phyloP scores from a whole-genome alignment of 192 early-diverging fungal genomes.

The Anaeromyces robustus region DNA sequence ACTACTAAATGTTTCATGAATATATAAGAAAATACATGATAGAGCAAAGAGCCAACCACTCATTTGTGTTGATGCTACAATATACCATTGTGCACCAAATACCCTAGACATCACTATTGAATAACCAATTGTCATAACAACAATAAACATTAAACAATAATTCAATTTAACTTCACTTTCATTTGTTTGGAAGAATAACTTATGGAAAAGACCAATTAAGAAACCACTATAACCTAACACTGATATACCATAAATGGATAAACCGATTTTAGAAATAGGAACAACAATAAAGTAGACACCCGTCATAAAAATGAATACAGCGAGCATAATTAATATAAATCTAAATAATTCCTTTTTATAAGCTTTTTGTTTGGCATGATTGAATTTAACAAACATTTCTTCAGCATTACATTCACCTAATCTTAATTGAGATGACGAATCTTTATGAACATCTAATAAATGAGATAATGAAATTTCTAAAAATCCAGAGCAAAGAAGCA shows the following conservation, averaged over 20 bases:
- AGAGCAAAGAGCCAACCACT: constrained; percentile 23
- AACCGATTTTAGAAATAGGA: not conserved
- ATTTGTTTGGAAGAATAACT: constrained; percentile 17
- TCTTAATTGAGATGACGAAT: not conserved
- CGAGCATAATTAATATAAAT: not conserved
- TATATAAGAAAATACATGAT: constrained; percentile 5
- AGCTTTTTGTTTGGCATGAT: not conserved
- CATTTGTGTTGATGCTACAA: constrained; percentile 4
- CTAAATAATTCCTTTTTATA: not conserved
- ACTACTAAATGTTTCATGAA: constrained; percentile 7
- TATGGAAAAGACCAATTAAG: constrained; percentile 22
- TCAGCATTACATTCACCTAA: not conserved
- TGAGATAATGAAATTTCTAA: constrained; percentile 17
- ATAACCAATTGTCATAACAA: constrained; percentile 5
- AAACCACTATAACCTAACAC: constrained; percentile 13
- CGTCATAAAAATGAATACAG: not conserved
- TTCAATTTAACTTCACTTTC: constrained; percentile 5
- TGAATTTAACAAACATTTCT: not conserved
- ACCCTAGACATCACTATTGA: constrained; percentile 5
- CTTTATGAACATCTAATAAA: not conserved
- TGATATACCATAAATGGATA: not conserved
- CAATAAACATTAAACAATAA: constrained; percentile 7
- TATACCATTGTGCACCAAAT: constrained; percentile 2
- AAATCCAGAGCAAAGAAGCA: constrained; percentile 22
- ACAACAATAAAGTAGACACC: not conserved